Evolutionary conservation across 441 rosid species (phyloP).

Genomic region (Pelargonium exstipulatum): DNA sequence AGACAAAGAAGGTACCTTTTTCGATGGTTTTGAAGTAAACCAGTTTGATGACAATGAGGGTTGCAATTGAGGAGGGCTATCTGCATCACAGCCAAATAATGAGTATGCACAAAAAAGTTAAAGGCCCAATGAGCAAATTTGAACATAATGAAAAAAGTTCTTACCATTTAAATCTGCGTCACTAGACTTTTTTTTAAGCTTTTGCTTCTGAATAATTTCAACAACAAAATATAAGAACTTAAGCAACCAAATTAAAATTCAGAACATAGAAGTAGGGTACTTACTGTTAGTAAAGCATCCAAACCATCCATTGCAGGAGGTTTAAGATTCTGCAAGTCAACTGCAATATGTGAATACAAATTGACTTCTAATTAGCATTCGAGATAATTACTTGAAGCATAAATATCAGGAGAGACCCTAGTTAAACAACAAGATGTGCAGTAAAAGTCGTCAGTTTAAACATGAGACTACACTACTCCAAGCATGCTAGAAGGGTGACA

Average conservation of each 20-base stretch:
- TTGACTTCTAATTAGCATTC: slow-evolving; percentile 9
- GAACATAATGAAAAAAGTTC: slow-evolving; percentile 16
- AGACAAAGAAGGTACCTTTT: slow-evolving; percentile 50
- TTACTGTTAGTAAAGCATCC: slow-evolving; percentile 53
- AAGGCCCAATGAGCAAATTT: slow-evolving; percentile 10
- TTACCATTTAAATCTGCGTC: no score
- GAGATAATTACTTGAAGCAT: not conserved
- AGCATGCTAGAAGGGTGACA: no score
- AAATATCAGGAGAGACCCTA: not conserved
- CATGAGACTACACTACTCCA: not conserved
- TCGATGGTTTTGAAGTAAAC: slow-evolving; percentile 82
- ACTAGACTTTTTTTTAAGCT: slow-evolving; percentile 36
- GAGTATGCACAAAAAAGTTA: slow-evolving; percentile 17
- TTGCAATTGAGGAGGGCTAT: slow-evolving; percentile 36
- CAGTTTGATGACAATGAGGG: slow-evolving; percentile 53
- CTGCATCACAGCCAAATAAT: slow-evolving; percentile 30
- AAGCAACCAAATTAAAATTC: not conserved
- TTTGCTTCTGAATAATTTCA: slow-evolving; percentile 43
- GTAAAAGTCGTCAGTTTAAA: not conserved
- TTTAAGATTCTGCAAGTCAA: slow-evolving; percentile 50
- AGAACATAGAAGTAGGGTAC: slow-evolving; percentile 18
- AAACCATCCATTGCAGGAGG: slow-evolving; percentile 77
- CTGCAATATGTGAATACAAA: slow-evolving; percentile 31
- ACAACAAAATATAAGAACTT: slow-evolving; percentile 7
- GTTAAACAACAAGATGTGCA: not conserved